phyloP scores from a whole-genome alignment of 306 rosid species.

The Cercis canadensis region DNA sequence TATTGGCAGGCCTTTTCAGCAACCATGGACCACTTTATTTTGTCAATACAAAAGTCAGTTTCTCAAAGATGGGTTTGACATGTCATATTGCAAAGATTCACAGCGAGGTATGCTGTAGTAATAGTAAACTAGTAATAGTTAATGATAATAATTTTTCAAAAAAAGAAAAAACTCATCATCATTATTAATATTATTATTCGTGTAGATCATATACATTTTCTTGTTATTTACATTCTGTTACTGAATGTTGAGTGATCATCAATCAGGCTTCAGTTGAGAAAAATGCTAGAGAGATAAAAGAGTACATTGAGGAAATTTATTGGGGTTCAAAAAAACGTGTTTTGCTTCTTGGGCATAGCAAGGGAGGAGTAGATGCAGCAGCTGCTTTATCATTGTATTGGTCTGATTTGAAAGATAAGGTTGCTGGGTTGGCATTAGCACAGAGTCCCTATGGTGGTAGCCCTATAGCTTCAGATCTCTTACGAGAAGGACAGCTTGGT shows the following conservation, averaged over 20 bases:
- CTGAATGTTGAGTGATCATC: slow-evolving; percentile 39
- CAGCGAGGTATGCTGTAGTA: slow-evolving; percentile 72
- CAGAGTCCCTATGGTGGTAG: slow-evolving; percentile 99
- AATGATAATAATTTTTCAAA: slow-evolving; percentile 13
- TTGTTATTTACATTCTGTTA: slow-evolving; percentile 22
- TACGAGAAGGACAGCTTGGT: slow-evolving; percentile 97
- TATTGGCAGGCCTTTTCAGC: slow-evolving; percentile 88
- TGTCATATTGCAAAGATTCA: slow-evolving; percentile 99
- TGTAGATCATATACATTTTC: not conserved
- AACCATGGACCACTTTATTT: slow-evolving; percentile 98
- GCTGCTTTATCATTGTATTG: slow-evolving; percentile 97
- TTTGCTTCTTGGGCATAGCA: slow-evolving; percentile 97
- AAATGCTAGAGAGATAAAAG: slow-evolving; percentile 93
- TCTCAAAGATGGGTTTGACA: slow-evolving; percentile 91
- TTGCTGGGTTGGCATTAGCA: slow-evolving; percentile 88
- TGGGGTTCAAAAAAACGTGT: slow-evolving; percentile 95
- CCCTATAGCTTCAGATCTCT: slow-evolving; percentile 95
- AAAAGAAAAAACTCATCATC: too few species aligned
- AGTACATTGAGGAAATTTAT: slow-evolving; percentile 90
- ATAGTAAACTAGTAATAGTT: slow-evolving; percentile 7
- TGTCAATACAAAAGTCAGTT: slow-evolving; percentile 72
- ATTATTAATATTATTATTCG: slow-evolving; percentile 3
- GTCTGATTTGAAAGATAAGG: slow-evolving; percentile 96
- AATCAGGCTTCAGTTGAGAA: slow-evolving; percentile 91
- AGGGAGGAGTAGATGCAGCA: slow-evolving; percentile 99